These are phyloP conservation scores for Suillus bovinus DNA, from an alignment of 768 basidiomycete genomes.

Conservation along the genomic window DNA sequence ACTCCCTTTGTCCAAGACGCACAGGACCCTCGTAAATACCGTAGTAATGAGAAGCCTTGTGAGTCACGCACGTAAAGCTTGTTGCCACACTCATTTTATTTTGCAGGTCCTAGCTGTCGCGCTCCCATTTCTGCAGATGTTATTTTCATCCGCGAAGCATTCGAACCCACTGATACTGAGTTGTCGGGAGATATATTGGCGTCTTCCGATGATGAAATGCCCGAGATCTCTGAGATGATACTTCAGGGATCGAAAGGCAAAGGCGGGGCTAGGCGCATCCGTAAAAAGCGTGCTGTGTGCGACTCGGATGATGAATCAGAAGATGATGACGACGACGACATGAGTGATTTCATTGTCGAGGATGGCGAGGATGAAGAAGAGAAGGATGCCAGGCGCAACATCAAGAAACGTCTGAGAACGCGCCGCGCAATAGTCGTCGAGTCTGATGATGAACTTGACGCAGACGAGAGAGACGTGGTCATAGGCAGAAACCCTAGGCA, in stretches of 20 bases:
- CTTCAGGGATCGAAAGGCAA: conserved; percentile 16
- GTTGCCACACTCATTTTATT: background rate
- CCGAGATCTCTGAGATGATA: conserved; percentile 23
- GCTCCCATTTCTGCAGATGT: conserved; percentile 43
- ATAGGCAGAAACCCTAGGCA: conserved; percentile 36
- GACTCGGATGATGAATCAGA: conserved; percentile 25
- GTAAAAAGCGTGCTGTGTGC: conserved; percentile 24
- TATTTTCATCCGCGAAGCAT: conserved; percentile 57
- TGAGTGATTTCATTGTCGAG: conserved; percentile 55
- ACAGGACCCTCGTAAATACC: conserved; percentile 38
- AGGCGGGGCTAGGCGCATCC: conserved; percentile 26
- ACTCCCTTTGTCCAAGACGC: conserved; percentile 34
- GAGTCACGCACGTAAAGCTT: conserved; percentile 20
- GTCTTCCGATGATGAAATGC: conserved; percentile 32
- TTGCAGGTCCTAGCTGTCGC: conserved; percentile 65
- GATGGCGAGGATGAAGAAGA: conserved; percentile 58
- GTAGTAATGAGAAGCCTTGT: conserved; percentile 53
- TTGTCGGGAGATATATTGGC: conserved; percentile 17
- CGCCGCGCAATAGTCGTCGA: conserved; percentile 42
- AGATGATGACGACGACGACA: conserved; percentile 40
- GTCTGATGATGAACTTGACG: conserved; percentile 44
- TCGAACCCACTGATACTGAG: conserved; percentile 59
- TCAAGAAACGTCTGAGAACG: conserved; percentile 41
- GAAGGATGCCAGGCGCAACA: conserved; percentile 41
- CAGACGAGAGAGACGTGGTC: conserved; percentile 43